These are phyloP conservation scores for Saturnispora hagleri DNA, from an alignment of 805 yeast genomes.

Conservation along the genomic window DNA sequence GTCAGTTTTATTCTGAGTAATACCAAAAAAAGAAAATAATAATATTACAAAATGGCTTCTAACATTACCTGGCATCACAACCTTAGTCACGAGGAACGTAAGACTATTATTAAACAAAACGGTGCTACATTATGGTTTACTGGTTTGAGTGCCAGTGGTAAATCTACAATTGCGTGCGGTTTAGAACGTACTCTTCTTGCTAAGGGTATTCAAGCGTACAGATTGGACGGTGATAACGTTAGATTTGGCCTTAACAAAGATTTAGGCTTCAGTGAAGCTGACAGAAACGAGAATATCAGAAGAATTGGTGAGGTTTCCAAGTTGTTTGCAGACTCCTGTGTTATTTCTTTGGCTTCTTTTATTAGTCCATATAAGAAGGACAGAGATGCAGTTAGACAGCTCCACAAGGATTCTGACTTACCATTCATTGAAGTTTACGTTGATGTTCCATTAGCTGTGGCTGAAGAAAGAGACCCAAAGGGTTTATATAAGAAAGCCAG, in stretches of 20 bases:
- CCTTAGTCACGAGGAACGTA: conserved; percentile 75
- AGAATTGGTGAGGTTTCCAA: conserved; percentile 92
- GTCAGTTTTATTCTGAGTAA: not conserved
- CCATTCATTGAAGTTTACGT: conserved; percentile 88
- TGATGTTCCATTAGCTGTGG: conserved; percentile 89
- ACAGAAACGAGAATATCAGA: conserved; percentile 90
- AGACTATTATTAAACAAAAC: conserved; percentile 58
- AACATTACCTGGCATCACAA: conserved; percentile 96
- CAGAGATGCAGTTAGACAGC: conserved; percentile 75
- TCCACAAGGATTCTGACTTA: conserved; percentile 64
- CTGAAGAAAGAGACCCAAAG: conserved; percentile 96
- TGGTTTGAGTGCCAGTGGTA: conserved; percentile 92
- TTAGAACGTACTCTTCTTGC: conserved; percentile 74
- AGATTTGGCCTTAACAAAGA: conserved; percentile 94
- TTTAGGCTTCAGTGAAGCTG: conserved; percentile 84
- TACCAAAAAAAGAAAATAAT: not conserved
- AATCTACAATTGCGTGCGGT: conserved; percentile 89
- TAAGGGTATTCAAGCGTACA: conserved; percentile 63
- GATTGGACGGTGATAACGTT: conserved; percentile 91
- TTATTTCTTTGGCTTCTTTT: conserved; percentile 81
- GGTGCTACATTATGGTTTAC: conserved; percentile 95
- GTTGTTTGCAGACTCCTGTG: conserved; percentile 87
- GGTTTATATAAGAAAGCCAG: conserved; percentile 95
- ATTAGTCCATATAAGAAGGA: conserved; percentile 86
- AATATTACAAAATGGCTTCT: conserved; percentile 58